Base-by-base conservation (phyloP, 148 eudicot genomes). In the Persicaria maculosa region DNA sequence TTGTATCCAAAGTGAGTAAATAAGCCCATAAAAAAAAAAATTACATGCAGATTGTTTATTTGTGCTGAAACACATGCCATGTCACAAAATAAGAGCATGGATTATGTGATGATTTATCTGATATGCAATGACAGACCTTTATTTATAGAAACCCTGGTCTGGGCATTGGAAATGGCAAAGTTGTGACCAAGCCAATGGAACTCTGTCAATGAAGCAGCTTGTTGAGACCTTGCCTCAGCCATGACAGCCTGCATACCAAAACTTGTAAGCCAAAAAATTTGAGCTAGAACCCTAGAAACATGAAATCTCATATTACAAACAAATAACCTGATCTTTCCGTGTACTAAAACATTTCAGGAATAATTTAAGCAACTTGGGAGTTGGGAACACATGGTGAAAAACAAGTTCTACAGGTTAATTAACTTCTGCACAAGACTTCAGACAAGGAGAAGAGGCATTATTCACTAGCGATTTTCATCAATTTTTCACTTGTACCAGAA, bases 161-260 rank as follows among this genome's bases (percentile, higher is more conserved):
- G 90, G n/a, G 98, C 96, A 86, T 95, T 90, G 44, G 97, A 88
- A 75, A 95, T 83, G 22, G 98, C 93, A 80, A 86, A 92, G 61
- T 84, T 86, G 75, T 86, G 88, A 40, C 98, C 98, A 77, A 91
- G 96, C 98, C 98, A 94, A 65, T 85, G 77, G 61, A 94, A 94
- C 83, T 95, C 98, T 53, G 97, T 95, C 97, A 95, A 83, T 55
- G 96, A 90, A 79, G 97, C 98, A 77, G 97, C 98, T 83, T 92
- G 97, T 83, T 95, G 97, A 78, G 98, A 88, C 83, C 97, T 91
- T 73, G 96, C 97, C 85, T 95, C 97, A 47, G 96, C 88, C 93
- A 90, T 90, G 71, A 83, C 98, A 84, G 98, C 98, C 98, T 95
- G 82, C 74, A 77, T 75, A 77, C 77, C 43, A 31, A n/a, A 62